phyloP scores from a whole-genome alignment of 164 flowering plant genomes.

The Piper betle region DNA sequence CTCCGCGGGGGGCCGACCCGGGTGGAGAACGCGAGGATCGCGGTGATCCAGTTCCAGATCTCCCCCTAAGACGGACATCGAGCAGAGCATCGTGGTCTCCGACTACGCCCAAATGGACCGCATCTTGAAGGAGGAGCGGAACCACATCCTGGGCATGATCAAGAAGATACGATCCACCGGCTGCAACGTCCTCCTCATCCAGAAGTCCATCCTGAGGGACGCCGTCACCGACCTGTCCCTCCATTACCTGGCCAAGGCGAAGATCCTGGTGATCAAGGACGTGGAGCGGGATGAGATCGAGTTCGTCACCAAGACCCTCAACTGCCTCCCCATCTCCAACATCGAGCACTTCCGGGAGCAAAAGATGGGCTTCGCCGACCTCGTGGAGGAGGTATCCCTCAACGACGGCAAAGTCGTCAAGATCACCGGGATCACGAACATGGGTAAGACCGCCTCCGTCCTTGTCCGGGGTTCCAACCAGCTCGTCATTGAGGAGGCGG shows the following conservation, averaged over 20 bases:
- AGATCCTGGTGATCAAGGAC: slow-evolving; percentile 87
- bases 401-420: slow-evolving; percentile 88
- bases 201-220: slow-evolving; percentile 85
- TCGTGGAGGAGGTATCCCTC: slow-evolving; percentile 79
- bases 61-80: slow-evolving; percentile 98
- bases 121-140: slow-evolving; percentile 88
- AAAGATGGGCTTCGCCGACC: slow-evolving; percentile 80
- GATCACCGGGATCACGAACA: slow-evolving; percentile 83
- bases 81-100: slow-evolving; percentile 84
- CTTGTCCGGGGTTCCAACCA: slow-evolving; percentile 88
- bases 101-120: slow-evolving; percentile 96
- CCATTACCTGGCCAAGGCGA: slow-evolving; percentile 86
- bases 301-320: slow-evolving; percentile 87
- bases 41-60: slow-evolving; percentile 85
- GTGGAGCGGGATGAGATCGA: slow-evolving; percentile 94
- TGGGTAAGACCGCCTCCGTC: slow-evolving; percentile 82
- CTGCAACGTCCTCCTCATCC: slow-evolving; percentile 76
- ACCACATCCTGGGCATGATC: slow-evolving; percentile 79
- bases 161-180: slow-evolving; percentile 86
- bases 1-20: slow-evolving; percentile 75
- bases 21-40: slow-evolving; percentile 80
- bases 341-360: slow-evolving; percentile 87
- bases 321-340: slow-evolving; percentile 87
- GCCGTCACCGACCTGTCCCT: slow-evolving; percentile 85
- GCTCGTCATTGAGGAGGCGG: slow-evolving; percentile 91